A percentile compares a stretch with the other conserved stretches of the same genome.
phyloP scores from a whole-genome alignment of 305 asterid species.

The Fraxinus platypoda region DNA sequence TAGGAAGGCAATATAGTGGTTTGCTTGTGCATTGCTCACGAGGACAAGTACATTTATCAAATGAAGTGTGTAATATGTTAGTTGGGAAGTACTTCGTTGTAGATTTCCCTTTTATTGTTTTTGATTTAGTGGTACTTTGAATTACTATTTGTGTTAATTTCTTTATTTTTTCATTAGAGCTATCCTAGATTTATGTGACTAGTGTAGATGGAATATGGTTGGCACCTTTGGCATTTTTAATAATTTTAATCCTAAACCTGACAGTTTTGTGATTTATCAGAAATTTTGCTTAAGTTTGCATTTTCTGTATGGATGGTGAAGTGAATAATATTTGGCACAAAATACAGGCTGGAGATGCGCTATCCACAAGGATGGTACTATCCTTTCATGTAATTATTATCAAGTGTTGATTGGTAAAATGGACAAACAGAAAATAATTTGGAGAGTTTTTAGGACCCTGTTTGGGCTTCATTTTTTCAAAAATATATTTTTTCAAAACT shows the following conservation, averaged over 20 bases:
- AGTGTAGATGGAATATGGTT: neutral
- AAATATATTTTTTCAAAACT: no score
- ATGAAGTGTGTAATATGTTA: neutral
- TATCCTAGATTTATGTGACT: neutral
- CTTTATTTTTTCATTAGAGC: neutral
- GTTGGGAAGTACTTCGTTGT: neutral
- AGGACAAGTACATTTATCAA: neutral
- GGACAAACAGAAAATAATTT: neutral
- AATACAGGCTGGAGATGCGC: neutral
- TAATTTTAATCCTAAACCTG: neutral
- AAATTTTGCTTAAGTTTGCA: neutral
- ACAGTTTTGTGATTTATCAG: neutral
- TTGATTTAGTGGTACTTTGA: neutral
- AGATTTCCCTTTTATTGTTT: neutral
- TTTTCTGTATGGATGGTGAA: neutral
- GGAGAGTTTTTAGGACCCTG: neutral
- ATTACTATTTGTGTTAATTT: neutral
- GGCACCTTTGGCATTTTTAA: neutral
- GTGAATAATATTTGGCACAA: neutral
- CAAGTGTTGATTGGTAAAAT: neutral
- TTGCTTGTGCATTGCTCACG: neutral
- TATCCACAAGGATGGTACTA: neutral
- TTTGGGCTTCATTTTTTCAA: neutral
- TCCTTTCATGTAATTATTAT: neutral
- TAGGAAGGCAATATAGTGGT: neutral